A percentile compares a stretch with the other conserved stretches of the same genome.
These are phyloP conservation scores for Fusarium sp. DNA, from an alignment of 2,329 filamentous ascomycete species.

Conservation along the genomic window DNA sequence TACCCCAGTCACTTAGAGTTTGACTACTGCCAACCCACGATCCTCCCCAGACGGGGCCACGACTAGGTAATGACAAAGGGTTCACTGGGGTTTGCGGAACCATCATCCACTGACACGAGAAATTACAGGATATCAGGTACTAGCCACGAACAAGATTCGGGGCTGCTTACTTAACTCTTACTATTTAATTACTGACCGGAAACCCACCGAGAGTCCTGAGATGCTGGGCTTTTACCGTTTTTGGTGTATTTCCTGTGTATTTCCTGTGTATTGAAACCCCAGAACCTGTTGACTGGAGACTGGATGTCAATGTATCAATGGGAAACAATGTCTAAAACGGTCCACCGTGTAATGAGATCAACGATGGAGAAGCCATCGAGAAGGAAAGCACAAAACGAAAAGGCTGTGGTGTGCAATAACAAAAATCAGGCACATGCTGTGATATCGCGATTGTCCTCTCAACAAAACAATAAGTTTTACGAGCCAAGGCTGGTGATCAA, in stretches of 20 bases:
- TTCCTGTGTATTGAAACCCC: background rate
- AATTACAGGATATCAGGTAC: constrained; percentile 8
- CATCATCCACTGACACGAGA: constrained; percentile 3
- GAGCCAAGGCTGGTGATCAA: constrained; percentile 21
- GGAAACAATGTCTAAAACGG: constrained; percentile 1
- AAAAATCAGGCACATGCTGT: constrained; percentile 21
- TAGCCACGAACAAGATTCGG: constrained; percentile 25
- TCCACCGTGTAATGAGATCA: constrained; percentile 3
- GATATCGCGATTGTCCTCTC: constrained; percentile 5
- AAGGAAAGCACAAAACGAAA: background rate
- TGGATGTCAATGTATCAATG: background rate
- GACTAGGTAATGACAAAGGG: background rate
- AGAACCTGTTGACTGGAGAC: background rate
- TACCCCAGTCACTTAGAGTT: constrained; percentile 12
- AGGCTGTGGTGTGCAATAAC: constrained; percentile 17
- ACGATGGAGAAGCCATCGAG: background rate
- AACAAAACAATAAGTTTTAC: background rate
- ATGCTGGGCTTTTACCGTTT: background rate
- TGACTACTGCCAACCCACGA: background rate
- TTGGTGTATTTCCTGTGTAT: background rate
- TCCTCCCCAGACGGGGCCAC: constrained; percentile 15
- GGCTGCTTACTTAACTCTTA: constrained; percentile 17
- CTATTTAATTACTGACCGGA: background rate
- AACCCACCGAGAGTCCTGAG: background rate
- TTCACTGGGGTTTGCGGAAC: constrained; percentile 5